Conservation (phyloP, 345 rosid species). For the Pseudoturritis turrita region DNA sequence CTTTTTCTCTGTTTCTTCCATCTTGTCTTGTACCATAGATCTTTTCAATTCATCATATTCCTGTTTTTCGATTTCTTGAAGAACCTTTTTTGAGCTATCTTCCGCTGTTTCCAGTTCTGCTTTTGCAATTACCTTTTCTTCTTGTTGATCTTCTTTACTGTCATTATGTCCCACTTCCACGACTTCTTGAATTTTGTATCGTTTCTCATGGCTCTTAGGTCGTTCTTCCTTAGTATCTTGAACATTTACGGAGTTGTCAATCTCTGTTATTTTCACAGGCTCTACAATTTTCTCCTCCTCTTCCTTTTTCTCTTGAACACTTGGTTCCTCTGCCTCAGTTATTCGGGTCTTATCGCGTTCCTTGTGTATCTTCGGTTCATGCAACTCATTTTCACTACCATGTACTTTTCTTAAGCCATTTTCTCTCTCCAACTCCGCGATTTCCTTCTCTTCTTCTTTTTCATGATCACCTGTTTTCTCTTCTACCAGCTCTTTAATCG, state of each 20-base stretch:
- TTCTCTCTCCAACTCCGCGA: background rate
- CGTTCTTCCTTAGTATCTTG: background rate
- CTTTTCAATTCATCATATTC: background rate
- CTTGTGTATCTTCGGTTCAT: conserved; percentile 9
- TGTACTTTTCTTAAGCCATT: background rate
- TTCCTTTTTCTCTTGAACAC: background rate
- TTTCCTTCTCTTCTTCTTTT: background rate
- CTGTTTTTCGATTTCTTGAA: background rate
- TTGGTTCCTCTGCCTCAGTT: background rate
- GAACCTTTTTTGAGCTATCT: background rate
- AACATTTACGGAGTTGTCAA: background rate
- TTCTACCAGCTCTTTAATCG: background rate
- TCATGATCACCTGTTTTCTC: background rate
- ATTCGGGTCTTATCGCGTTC: background rate
- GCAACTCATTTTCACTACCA: background rate
- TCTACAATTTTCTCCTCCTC: background rate
- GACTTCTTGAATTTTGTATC: background rate
- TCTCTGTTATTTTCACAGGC: background rate
- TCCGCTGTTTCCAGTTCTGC: background rate
- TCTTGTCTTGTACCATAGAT: background rate
- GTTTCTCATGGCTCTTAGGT: conserved; percentile 1
- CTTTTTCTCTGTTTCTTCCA: background rate
- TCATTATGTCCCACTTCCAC: background rate
- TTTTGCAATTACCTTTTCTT: background rate
- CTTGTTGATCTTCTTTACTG: background rate